phyloP scores from a whole-genome alignment of 2,329 filamentous ascomycete genomes.

The Alternaria gansuensis region DNA sequence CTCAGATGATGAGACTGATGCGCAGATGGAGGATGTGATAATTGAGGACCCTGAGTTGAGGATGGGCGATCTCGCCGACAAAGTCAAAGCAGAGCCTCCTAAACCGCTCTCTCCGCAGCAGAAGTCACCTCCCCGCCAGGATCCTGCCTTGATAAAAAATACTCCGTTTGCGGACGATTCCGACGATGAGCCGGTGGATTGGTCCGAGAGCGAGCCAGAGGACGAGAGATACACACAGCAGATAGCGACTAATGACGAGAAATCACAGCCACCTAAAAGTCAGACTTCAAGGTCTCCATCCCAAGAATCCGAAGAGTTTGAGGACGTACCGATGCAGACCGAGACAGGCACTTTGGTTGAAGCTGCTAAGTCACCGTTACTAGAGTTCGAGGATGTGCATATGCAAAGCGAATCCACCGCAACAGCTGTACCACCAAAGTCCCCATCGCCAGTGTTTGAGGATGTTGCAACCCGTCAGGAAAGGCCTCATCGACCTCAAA shows the following conservation, averaged over 20 bases:
- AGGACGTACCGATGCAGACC: slow-evolving; percentile 54
- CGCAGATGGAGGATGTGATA: slow-evolving; percentile 46
- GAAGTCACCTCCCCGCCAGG: slow-evolving; percentile 33
- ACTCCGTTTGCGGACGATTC: slow-evolving; percentile 42
- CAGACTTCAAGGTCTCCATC: slow-evolving; percentile 52
- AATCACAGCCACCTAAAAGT: slow-evolving; percentile 42
- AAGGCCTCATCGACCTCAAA: slow-evolving; percentile 23
- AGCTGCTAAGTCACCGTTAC: slow-evolving; percentile 54
- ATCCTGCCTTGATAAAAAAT: slow-evolving; percentile 28
- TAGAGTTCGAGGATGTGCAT: slow-evolving; percentile 62
- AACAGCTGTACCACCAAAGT: slow-evolving; percentile 42
- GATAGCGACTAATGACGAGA: slow-evolving; percentile 1
- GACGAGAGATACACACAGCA: slow-evolving; percentile 23
- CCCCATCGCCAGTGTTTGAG: slow-evolving; percentile 62
- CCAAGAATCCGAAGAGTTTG: slow-evolving; percentile 61
- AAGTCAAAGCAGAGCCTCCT: slow-evolving; percentile 55
- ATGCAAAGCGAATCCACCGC: slow-evolving; percentile 24
- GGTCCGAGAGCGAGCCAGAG: slow-evolving; percentile 63
- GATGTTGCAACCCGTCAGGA: slow-evolving; percentile 53
- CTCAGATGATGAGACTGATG: slow-evolving; percentile 65
- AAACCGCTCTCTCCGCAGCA: slow-evolving; percentile 34
- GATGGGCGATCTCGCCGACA: slow-evolving; percentile 58
- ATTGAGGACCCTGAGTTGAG: slow-evolving; percentile 43
- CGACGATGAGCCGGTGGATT: slow-evolving; percentile 57
- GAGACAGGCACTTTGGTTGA: slow-evolving; percentile 21